Evolutionary conservation across 1,139 yeast genomes (phyloP), one percentile per base, ranked within the genome.

Genomic region (Debaryomyces robertsiae): DNA sequence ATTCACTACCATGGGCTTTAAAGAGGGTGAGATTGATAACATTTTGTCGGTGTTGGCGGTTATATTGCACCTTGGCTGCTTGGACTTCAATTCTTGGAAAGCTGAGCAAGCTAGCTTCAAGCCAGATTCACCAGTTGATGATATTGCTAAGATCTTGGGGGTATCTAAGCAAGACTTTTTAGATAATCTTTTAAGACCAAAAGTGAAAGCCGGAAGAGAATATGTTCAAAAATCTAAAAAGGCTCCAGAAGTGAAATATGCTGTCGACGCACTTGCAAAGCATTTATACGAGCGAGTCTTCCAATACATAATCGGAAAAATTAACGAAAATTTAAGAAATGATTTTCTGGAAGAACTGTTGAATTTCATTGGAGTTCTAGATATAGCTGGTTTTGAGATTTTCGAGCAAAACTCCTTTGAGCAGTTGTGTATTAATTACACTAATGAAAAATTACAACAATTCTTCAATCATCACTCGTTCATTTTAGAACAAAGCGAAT

Each of bases 381-480:
- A 93, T 70, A 94, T 93, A 54, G 98, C 98, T 0, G 99, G 98
- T 6, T 94, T 93, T 65, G 99, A 94, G 65, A 93, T 93, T 44
- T 94, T 94, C 59, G 83, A 88, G 43, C 77, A 78, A 45, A 94
- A 94, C 58, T 88, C 96, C 1, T 93, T 94, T 60, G 99, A 94
- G 61, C 99, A 94, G 63, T 75, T 94, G 32, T 93, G 98, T 65
- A 94, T 94, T 58, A 94, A 94, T 57, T 93, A 88, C 60, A 93
- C 98, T 37, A 94, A 94, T 62, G 99, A 94, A 63, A 90, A 88
- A 58, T 72, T 94, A 34, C 98, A 94, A 63, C 98, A 94, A 61
- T 93, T 90, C 57, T 94, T 94, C 75, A 94, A 94, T 58, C 98
- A 94, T 61, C 98, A 93, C 62, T 91, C 95, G 79, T 94, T 94